Evolutionary conservation across 176 grass and related monocot species (phyloP), one percentile per base, ranked within the genome.

Genomic region (Coix lacrymajobi): DNA sequence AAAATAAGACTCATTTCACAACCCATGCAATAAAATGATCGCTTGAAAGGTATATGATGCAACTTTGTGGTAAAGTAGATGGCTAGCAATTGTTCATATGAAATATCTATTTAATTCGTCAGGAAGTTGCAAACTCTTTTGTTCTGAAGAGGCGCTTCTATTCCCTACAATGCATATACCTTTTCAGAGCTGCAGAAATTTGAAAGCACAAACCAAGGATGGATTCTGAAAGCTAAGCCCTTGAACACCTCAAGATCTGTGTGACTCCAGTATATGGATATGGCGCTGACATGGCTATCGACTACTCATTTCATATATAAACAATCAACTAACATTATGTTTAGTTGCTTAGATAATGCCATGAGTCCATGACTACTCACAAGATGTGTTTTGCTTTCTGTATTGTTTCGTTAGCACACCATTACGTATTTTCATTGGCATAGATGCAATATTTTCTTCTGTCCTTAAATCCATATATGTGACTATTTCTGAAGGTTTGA

Each of bases 401-500:
- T 45, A 67, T 16, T 75, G 25, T 78, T 78, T 70, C 69, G 6
- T 17, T 62, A 29, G 17, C 19, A 75, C 22, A 37, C 19, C 3
- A 17, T 86, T 40, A 84, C 43, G 3, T 34, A 3, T 85, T 20
- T 85, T 70, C 11, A 22, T 13, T 44, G 22, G 17, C 26, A 30
- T 60, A 68, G 8, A 75, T 2, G 44, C 73, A 77, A 28, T 52
- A 38, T 52, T 34, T 28, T 81, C 13, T 70, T 44, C 20, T 0
- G 11, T 77, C 26, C 30, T 48, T 70, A 25, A 20, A 64, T 46
- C 39, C 31, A 29, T 51, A 51, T 8, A 51, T 4, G 4, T 34
- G 13, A 62, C 57, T 81, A 49, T 73, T 62, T 76, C 20, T 52
- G 62, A 17, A 77, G 41, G 7, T 89, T 44, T 78, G 10, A 54